A percentile compares a stretch with the other conserved stretches of the same genome.
These are phyloP conservation scores for Pouteria campechiana DNA, from an alignment of 179 eudicot species.

Conservation along the genomic window DNA sequence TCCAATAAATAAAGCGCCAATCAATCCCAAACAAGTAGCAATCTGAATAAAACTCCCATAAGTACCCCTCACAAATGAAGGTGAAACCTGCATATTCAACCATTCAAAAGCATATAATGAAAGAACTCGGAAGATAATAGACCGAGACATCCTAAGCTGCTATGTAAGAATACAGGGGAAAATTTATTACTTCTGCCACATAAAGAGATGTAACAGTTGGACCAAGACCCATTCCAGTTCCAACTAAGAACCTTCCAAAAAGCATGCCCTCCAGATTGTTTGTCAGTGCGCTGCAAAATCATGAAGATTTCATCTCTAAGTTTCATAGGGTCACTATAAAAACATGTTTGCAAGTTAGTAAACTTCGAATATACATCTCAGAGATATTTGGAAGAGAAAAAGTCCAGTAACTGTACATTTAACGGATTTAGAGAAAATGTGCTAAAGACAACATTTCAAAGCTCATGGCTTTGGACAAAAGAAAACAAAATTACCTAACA, in stretches of 20 bases:
- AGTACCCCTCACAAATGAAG: conserved; percentile 80
- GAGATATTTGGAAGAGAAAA: too few species aligned
- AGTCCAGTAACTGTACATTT: neutral
- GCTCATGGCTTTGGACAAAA: too few species aligned
- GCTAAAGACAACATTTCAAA: too few species aligned
- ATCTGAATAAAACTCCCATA: conserved; percentile 88
- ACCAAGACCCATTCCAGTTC: conserved; percentile 88
- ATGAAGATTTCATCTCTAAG: neutral
- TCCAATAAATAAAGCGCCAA: conserved; percentile 57
- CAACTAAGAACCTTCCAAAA: conserved; percentile 80
- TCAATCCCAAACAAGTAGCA: conserved; percentile 77
- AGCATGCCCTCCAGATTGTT: conserved; percentile 62
- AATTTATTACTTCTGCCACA: conserved; percentile 58
- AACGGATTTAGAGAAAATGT: too few species aligned
- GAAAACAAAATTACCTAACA: conserved; percentile 60
- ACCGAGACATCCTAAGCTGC: neutral
- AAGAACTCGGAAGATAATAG: neutral
- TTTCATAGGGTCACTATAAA: too few species aligned
- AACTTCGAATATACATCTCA: too few species aligned
- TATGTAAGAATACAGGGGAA: neutral
- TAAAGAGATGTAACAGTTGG: conserved; percentile 89
- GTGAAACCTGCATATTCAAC: conserved; percentile 54
- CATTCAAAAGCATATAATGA: neutral
- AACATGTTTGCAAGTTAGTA: too few species aligned
- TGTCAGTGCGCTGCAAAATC: conserved; percentile 49